These are phyloP conservation scores for Chlamydomonas reinhardtii DNA, from an alignment of 163 green algal genomes.

Conservation along the genomic window DNA sequence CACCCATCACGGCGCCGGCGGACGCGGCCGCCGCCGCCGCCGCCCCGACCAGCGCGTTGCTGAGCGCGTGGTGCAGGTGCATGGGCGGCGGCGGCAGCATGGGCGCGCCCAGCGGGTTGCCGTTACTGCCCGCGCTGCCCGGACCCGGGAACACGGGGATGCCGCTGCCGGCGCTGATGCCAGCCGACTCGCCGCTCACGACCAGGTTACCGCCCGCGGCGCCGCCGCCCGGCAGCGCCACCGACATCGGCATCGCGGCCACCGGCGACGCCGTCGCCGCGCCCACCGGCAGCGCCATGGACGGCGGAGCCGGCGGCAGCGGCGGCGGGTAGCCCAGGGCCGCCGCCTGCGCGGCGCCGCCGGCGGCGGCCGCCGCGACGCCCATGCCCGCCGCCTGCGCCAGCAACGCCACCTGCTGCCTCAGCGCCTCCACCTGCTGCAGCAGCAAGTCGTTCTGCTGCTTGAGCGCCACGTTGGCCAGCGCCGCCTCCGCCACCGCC, in stretches of 20 bases:
- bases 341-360: not conserved
- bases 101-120: not conserved
- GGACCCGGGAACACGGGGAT: not conserved
- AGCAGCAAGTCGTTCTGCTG: slow-evolving; percentile 37
- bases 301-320: not conserved
- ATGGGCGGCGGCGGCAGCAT: not conserved
- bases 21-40: not conserved
- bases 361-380: not conserved
- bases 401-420: slow-evolving; percentile 24
- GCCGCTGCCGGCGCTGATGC: too few relatives aligned
- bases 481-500: not conserved
- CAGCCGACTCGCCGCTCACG: too few relatives aligned
- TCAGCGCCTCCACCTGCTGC: slow-evolving; percentile 14
- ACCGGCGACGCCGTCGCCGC: not conserved
- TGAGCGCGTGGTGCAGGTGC: not conserved
- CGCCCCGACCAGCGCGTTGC: too few relatives aligned
- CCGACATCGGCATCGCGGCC: too few relatives aligned
- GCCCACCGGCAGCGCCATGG: not conserved
- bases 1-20: too few relatives aligned
- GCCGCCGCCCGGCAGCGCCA: too few relatives aligned
- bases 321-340: slow-evolving; percentile 1
- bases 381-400: slow-evolving; percentile 1
- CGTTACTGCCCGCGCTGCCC: not conserved
- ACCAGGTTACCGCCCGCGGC: too few relatives aligned
- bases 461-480: not conserved